Percentiles rank a stretch among this genome's conserved stretches.
Evolutionary conservation across 306 rosid species (phyloP).

Genomic region (Sophora flavescens): DNA sequence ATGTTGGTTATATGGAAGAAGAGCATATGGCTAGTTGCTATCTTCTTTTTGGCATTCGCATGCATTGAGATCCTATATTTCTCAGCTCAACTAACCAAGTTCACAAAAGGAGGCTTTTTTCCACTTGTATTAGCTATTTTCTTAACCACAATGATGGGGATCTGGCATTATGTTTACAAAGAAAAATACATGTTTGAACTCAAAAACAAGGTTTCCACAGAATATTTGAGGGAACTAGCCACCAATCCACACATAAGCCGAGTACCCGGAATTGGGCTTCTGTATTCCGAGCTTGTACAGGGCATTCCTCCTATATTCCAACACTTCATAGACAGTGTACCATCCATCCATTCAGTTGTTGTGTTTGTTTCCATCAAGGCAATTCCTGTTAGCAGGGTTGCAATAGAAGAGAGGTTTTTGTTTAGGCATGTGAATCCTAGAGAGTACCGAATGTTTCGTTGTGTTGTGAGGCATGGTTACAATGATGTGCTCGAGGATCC

Average conservation of each 20-base stretch:
- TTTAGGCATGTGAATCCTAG: constrained; percentile 73
- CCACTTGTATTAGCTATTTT: constrained; percentile 61
- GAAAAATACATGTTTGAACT: constrained; percentile 74
- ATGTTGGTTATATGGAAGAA: constrained; percentile 85
- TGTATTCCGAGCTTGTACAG: constrained; percentile 82
- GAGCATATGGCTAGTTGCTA: constrained; percentile 60
- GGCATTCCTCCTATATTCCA: constrained; percentile 88
- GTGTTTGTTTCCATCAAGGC: constrained; percentile 79
- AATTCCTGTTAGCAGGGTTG: constrained; percentile 68
- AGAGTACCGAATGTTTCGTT: constrained; percentile 67
- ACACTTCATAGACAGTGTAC: constrained; percentile 66
- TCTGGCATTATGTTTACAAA: constrained; percentile 84
- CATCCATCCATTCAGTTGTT: constrained; percentile 74
- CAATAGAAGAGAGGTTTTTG: constrained; percentile 68
- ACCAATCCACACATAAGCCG: constrained; percentile 53
- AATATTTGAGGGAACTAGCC: constrained; percentile 55
- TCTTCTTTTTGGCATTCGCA: constrained; percentile 60
- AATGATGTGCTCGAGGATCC: constrained; percentile 61
- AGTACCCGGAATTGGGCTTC: constrained; percentile 74
- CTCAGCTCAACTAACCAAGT: constrained; percentile 71
- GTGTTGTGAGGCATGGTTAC: constrained; percentile 87
- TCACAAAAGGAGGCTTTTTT: constrained; percentile 74
- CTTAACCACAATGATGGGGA: constrained; percentile 63
- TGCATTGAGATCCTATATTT: constrained; percentile 55
- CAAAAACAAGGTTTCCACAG: constrained; percentile 68